These are phyloP conservation scores for Didymosphaeria variabile DNA, from an alignment of 2,329 filamentous ascomycete species.

Conservation along the genomic window DNA sequence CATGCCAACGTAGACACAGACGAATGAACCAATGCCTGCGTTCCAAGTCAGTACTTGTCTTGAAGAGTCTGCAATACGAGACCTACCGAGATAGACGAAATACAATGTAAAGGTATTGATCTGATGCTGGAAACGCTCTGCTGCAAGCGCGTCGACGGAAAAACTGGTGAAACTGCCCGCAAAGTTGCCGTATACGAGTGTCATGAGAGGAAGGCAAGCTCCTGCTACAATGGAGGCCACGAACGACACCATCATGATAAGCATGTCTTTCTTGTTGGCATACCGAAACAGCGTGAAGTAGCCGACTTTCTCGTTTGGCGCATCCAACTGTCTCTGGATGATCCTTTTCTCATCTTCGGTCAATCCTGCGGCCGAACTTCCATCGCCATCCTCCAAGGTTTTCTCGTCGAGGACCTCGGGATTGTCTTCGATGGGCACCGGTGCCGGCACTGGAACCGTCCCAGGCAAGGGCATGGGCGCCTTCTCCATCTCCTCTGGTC, in stretches of 20 bases:
- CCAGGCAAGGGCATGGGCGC: conserved; percentile 1
- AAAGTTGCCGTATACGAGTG: conserved; percentile 57
- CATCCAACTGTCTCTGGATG: conserved; percentile 52
- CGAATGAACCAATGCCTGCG: conserved; percentile 52
- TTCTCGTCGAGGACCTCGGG: conserved; percentile 32
- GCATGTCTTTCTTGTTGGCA: conserved; percentile 51
- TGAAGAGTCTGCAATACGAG: conserved; percentile 44
- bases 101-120: conserved; percentile 46
- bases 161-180: conserved; percentile 49
- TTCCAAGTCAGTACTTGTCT: conserved; percentile 14
- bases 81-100: conserved; percentile 50
- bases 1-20: conserved; percentile 79
- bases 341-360: conserved; percentile 46
- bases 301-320: conserved; percentile 53
- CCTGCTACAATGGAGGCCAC: conserved; percentile 76
- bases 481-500: conserved; percentile 14
- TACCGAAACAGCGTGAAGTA: conserved; percentile 59
- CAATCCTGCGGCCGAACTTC: conserved; percentile 34
- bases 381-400: conserved; percentile 31
- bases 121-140: conserved; percentile 38
- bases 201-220: conserved; percentile 79
- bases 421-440: conserved; percentile 5
- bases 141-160: conserved; percentile 41
- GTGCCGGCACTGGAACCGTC: conserved; percentile 5
- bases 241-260: conserved; percentile 61